Evolutionary conservation across 352 stramenopile species (phyloP), one percentile per base, ranked within the genome.

Genomic region (Phytophthora hibernalis): DNA sequence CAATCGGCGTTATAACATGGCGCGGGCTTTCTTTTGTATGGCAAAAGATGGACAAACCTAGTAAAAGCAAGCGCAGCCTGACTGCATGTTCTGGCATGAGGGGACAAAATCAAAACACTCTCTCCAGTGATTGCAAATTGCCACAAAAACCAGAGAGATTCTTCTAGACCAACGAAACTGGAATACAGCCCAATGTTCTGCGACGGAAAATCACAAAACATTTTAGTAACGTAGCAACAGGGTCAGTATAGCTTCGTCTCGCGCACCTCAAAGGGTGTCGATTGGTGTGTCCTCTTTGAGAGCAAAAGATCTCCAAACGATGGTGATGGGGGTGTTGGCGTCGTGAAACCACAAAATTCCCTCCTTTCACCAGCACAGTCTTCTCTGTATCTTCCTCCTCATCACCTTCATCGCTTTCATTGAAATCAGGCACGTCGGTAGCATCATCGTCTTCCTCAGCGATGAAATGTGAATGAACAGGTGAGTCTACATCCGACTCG

Each of bases 71-170:
- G 71, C 2, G 84, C 82, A 22, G 89, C 89, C 70, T 96, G 85
- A 38, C 85, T 92, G 69, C 88, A 96, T 15, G 84, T 92, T 58
- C 85, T 73, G 16, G 89, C 83, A 45, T 91, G 84, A 9, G 89
- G 88, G 10, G 88, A 90, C 37, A 94, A 53, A 3, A 97, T 87
- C 2, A 96, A 60, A 30, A 96, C 59, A 38, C 87, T 95, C 58
- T 95, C 83, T 16, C 87, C 89, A 21, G 82, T 92, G 43, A 97
- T 92, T 2, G 85, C 85, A 11, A 96, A 68, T 65, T 97, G 87
- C 89, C 89, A 97, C 11, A 97, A 53, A 24, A 91, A 54, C 89
- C 89, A 97, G 2, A 97, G 45, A 9, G 74, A 85, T 48, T 71
- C 76, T 56, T 92, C 85, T 21, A 95, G 55, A 2, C 85, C 85